Evolutionary conservation across 768 basidiomycete genomes (phyloP).

Genomic region (Amanita exitialis): DNA sequence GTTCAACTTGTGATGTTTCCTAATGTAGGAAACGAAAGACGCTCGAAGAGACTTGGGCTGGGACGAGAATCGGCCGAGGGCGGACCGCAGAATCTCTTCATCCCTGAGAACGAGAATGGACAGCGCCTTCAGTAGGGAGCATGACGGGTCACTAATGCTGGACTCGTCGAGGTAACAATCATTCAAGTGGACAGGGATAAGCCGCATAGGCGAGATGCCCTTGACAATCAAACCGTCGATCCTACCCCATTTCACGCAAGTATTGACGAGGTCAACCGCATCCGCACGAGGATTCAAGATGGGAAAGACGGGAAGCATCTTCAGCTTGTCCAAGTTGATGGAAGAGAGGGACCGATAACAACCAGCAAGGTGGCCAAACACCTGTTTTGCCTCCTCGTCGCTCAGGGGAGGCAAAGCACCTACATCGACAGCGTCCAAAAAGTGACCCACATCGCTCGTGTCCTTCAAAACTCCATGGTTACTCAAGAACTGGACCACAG

Average conservation of each 20-base stretch:
- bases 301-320: conserved; percentile 20
- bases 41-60: conserved; percentile 18
- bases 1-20: conserved; percentile 10
- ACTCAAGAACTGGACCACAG: conserved; percentile 13
- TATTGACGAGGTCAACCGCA: neutral
- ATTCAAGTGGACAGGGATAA: conserved; percentile 14
- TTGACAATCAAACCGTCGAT: neutral
- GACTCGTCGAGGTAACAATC: conserved; percentile 20
- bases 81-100: conserved; percentile 17
- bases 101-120: conserved; percentile 11
- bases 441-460: neutral
- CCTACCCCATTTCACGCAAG: neutral
- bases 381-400: neutral
- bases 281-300: conserved; percentile 10
- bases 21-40: conserved; percentile 19
- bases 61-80: conserved; percentile 17
- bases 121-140: conserved; percentile 16
- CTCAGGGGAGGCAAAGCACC: neutral
- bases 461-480: conserved; percentile 12
- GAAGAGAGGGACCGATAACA: neutral
- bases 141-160: conserved; percentile 11
- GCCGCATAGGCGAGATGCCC: conserved; percentile 5
- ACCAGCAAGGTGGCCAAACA: neutral
- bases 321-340: conserved; percentile 4
- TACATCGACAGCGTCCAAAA: neutral